These are phyloP conservation scores for Chiua sp. DNA, from an alignment of 1,284 basidiomycete genomes.

Conservation along the genomic window DNA sequence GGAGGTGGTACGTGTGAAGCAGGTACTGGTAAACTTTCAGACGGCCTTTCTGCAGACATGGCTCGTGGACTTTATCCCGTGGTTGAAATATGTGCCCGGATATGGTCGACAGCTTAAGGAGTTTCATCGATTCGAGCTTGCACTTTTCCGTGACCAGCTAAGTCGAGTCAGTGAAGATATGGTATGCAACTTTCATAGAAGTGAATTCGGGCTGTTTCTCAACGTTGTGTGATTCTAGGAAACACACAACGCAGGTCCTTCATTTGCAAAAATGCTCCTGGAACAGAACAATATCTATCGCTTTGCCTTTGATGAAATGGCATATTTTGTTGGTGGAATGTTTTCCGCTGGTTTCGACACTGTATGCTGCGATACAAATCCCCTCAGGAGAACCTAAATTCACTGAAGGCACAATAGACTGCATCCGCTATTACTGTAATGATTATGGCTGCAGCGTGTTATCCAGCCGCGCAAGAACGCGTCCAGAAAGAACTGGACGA, in stretches of 20 bases:
- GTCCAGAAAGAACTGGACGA: slow-evolving; percentile 65
- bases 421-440: slow-evolving; percentile 48
- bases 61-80: not conserved
- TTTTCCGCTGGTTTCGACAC: slow-evolving; percentile 68
- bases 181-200: too few relatives aligned
- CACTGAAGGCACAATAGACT: slow-evolving; percentile 39
- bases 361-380: too few relatives aligned
- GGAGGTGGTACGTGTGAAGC: slow-evolving; percentile 56
- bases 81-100: not conserved
- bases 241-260: slow-evolving; percentile 36
- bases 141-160: not conserved
- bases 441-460: slow-evolving; percentile 64
- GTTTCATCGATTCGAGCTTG: not conserved
- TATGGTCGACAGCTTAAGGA: not conserved
- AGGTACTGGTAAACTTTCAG: slow-evolving; percentile 40
- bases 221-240: not conserved
- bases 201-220: not conserved
- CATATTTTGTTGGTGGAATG: slow-evolving; percentile 65
- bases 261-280: slow-evolving; percentile 62
- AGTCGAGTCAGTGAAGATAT: not conserved
- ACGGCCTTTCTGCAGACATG: not conserved
- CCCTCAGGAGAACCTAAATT: too few relatives aligned
- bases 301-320: slow-evolving; percentile 54
- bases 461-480: slow-evolving; percentile 55
- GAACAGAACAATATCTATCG: slow-evolving; percentile 53